phyloP scores from a whole-genome alignment of 2,329 filamentous ascomycete species.

The Fusarium sp. region DNA sequence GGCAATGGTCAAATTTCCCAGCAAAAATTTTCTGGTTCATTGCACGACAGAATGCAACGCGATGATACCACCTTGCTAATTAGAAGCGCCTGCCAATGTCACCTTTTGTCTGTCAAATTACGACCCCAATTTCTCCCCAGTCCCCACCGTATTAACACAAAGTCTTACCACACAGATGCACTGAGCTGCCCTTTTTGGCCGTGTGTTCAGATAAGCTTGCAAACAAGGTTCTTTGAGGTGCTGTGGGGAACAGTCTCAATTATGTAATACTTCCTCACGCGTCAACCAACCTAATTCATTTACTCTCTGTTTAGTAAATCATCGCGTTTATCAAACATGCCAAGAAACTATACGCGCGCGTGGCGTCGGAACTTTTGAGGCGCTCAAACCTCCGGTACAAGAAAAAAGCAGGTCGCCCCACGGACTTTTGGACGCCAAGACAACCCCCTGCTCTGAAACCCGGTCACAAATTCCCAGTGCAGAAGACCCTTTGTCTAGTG shows the following conservation, averaged over 20 bases:
- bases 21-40: background rate
- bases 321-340: slow-evolving; percentile 13
- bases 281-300: too few species aligned
- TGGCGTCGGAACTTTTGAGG: slow-evolving; percentile 39
- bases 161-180: slow-evolving; percentile 27
- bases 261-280: too few species aligned
- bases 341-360: slow-evolving; percentile 20
- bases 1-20: background rate
- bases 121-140: background rate
- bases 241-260: slow-evolving; percentile 18
- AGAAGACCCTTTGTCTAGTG: slow-evolving; percentile 43
- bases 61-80: background rate
- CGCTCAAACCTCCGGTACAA: background rate
- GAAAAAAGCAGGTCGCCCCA: slow-evolving; percentile 10
- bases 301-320: background rate
- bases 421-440: slow-evolving; percentile 40
- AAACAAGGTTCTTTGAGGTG: slow-evolving; percentile 16
- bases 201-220: slow-evolving; percentile 24
- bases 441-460: slow-evolving; percentile 26
- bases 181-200: slow-evolving; percentile 27
- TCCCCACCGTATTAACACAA: slow-evolving; percentile 34
- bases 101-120: background rate
- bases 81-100: background rate
- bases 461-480: slow-evolving; percentile 17
- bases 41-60: background rate